Evolutionary conservation across 2,329 filamentous ascomycete species (phyloP).

Genomic region (Neofusicoccum umdonicola): DNA sequence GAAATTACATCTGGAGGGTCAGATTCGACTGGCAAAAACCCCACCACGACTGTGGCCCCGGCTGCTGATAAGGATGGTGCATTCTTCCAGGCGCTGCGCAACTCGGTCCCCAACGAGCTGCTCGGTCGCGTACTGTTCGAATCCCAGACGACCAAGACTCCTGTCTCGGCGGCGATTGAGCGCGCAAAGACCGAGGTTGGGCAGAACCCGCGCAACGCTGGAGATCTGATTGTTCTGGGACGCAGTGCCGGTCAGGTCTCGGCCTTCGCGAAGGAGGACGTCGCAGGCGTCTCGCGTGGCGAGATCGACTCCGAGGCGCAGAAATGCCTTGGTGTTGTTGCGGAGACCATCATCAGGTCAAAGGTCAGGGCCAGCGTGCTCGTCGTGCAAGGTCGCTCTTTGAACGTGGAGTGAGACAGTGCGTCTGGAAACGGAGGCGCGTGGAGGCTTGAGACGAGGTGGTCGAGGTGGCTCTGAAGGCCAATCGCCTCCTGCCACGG

Average conservation of each 20-base stretch:
- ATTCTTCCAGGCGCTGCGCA: conserved; percentile 58
- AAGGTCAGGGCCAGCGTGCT: conserved; percentile 66
- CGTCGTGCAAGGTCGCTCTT: conserved; percentile 57
- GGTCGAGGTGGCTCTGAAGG: neutral
- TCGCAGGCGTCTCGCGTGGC: conserved; percentile 21
- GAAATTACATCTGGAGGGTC: conserved; percentile 11
- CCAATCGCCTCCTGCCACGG: neutral
- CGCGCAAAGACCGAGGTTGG: conserved; percentile 60
- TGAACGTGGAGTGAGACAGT: neutral
- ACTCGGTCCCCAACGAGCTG: conserved; percentile 54
- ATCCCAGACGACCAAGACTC: conserved; percentile 37
- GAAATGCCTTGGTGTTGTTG: conserved; percentile 57
- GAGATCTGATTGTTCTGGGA: conserved; percentile 69
- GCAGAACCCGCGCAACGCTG: conserved; percentile 62
- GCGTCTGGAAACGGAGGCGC: neutral
- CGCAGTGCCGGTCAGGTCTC: conserved; percentile 36
- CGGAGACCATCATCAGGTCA: conserved; percentile 58
- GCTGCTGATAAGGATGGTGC: conserved; percentile 45
- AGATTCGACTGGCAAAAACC: conserved; percentile 17
- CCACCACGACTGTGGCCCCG: conserved; percentile 12
- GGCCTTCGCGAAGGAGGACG: conserved; percentile 22
- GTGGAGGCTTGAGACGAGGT: neutral
- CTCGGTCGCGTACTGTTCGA: conserved; percentile 59
- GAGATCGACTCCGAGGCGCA: conserved; percentile 37
- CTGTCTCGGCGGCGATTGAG: conserved; percentile 48